phyloP scores from a whole-genome alignment of 1,284 basidiomycete genomes.

The Stereum hirsutum region DNA sequence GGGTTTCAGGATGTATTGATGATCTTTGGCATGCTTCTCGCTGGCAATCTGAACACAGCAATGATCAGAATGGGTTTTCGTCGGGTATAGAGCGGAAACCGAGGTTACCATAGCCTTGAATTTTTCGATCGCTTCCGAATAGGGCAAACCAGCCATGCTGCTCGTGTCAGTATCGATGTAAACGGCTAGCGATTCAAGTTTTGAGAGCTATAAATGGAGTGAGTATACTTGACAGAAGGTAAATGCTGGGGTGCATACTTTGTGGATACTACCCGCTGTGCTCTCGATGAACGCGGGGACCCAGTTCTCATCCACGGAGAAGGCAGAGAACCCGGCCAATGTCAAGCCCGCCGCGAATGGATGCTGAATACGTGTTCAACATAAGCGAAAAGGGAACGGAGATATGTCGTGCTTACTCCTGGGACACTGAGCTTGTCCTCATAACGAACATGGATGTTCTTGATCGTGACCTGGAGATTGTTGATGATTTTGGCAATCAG shows the following conservation, averaged over 20 bases:
- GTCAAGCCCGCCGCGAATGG: conserved; percentile 94
- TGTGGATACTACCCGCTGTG: conserved; percentile 84
- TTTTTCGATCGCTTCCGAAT: conserved; percentile 63
- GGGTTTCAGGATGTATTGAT: conserved; percentile 95
- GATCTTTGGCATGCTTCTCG: conserved; percentile 43
- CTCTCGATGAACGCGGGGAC: conserved; percentile 93
- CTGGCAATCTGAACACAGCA: conserved; percentile 52
- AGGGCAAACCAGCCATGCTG: conserved; percentile 69
- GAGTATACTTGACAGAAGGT: conserved; percentile 4
- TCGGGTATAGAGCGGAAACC: conserved; percentile 9
- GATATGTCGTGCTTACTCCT: conserved; percentile 43
- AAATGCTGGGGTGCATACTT: conserved; percentile 41
- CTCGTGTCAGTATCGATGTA: conserved; percentile 95
- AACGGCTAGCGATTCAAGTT: conserved; percentile 80
- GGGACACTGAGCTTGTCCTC: conserved; percentile 94
- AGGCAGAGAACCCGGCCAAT: conserved; percentile 85
- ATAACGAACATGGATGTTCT: conserved; percentile 93
- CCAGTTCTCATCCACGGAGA: conserved; percentile 93
- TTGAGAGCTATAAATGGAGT: conserved; percentile 54
- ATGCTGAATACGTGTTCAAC: conserved; percentile 42
- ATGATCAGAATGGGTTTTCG: not conserved
- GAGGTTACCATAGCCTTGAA: conserved; percentile 77
- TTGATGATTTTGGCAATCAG: conserved; percentile 91
- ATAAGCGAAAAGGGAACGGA: not conserved
- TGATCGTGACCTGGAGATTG: conserved; percentile 93